These are phyloP conservation scores for Nematodospora valgi DNA, from an alignment of 805 yeast genomes.

Conservation along the genomic window DNA sequence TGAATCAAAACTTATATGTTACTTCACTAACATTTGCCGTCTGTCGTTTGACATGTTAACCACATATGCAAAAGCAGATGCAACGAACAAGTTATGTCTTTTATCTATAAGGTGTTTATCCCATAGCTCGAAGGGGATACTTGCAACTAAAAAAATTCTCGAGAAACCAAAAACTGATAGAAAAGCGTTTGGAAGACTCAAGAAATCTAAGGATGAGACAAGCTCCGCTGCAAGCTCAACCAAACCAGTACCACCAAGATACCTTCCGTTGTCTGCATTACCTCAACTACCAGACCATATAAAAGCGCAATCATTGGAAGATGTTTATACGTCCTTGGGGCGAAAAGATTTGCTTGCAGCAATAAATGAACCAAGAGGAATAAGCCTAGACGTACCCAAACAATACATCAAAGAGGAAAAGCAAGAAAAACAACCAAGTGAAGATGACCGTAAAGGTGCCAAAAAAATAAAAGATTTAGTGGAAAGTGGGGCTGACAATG, in stretches of 20 bases:
- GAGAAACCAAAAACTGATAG: too few species aligned
- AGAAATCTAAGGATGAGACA: too few species aligned
- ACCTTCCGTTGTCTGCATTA: slow-evolving; percentile 28
- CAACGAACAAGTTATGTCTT: too few species aligned
- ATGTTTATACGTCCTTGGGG: slow-evolving; percentile 15
- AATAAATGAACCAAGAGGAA: slow-evolving; percentile 6
- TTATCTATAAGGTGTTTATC: too few species aligned
- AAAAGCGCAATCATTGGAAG: slow-evolving; percentile 14
- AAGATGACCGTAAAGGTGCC: slow-evolving; percentile 3
- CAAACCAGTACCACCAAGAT: slow-evolving; percentile 11
- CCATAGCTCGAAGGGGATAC: too few species aligned
- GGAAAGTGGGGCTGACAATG: slow-evolving; percentile 2
- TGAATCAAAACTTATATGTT: too few species aligned
- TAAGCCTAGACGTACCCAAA: slow-evolving; percentile 1
- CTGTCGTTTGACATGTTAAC: too few species aligned
- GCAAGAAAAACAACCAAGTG: slow-evolving; percentile 3
- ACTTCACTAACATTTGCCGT: too few species aligned
- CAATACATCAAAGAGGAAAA: background rate
- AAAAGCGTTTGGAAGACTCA: background rate
- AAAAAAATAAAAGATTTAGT: slow-evolving; percentile 1
- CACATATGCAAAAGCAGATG: too few species aligned
- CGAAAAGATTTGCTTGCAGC: slow-evolving; percentile 1
- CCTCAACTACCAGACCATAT: slow-evolving; percentile 26
- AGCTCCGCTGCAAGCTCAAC: too few species aligned
- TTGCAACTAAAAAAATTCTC: too few species aligned